Evolutionary conservation across 768 basidiomycete genomes (phyloP), one percentile per base, ranked within the genome.

Genomic region (Russula olivacea): DNA sequence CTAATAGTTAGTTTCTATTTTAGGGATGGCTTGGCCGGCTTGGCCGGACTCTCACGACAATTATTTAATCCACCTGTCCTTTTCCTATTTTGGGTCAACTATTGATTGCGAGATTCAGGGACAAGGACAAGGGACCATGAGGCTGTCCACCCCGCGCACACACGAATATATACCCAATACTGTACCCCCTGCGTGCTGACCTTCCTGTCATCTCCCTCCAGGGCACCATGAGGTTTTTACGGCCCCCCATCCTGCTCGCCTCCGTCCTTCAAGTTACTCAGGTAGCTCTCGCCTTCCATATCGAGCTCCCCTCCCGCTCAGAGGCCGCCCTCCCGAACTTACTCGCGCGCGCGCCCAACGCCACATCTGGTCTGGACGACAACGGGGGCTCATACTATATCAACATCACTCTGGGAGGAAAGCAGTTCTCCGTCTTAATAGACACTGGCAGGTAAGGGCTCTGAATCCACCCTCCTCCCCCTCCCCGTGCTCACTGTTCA

Each of bases 371-470:
- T 10, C 36, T 64, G 0, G 54, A 45, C 19, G 1, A 1, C 7
- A 3, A 0, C 1, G 15, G 7, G 2, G 21, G 11, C 2, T 21
- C 15, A 3, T 64, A 64, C 34, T 4, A n/a, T 25, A 38, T 64
- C 28, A 78, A 78, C 52, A 71, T 79, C 63, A 75, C 77, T 0
- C 59, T 81, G 41, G 75, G 77, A 10, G 74, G 72, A 6, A 23
- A 55, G 25, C 55, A 38, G 12, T 75, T 75, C 63, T 59, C 67
- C 17, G 70, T 79, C 53, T 53, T 75, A 58, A 72, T 80, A 52
- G 79, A 80, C 63, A 78, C 79, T 4, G 79, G 79, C n/a, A 80
- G 79, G 79, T 78, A 56, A 56, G 2, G 2, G 57, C 61, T 28
- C 23, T 47, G 30, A 19, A 48, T 17, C 17, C 23, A 17, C n/a